Percentiles rank a stretch among this genome's conserved stretches.
Evolutionary conservation across 805 yeast genomes (phyloP).

Genomic region (Candida caryicola): DNA sequence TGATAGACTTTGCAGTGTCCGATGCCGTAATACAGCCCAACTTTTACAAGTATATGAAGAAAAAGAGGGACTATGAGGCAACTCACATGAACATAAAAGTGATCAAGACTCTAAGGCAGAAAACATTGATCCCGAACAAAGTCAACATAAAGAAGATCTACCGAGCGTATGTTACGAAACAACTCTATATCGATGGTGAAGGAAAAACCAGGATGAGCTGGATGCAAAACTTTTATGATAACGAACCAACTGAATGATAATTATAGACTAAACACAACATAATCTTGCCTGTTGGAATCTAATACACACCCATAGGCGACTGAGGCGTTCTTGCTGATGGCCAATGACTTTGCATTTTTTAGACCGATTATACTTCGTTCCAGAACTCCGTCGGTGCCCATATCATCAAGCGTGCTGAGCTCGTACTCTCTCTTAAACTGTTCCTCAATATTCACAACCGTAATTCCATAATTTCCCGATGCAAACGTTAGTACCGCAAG

Average conservation of each 20-base stretch:
- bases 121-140: constrained; percentile 28
- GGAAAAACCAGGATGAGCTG: constrained; percentile 21
- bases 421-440: constrained; percentile 2
- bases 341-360: constrained; percentile 28
- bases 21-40: constrained; percentile 15
- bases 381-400: neutral
- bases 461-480: constrained; percentile 2
- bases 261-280: constrained; percentile 31
- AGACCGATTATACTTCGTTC: constrained; percentile 8
- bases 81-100: constrained; percentile 15
- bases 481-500: constrained; percentile 6
- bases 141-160: constrained; percentile 26
- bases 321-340: constrained; percentile 24
- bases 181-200: constrained; percentile 23
- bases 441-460: constrained; percentile 1
- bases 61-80: constrained; percentile 18
- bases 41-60: constrained; percentile 27
- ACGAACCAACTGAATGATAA: constrained; percentile 6
- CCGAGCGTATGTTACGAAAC: constrained; percentile 27
- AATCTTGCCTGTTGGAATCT: constrained; percentile 39
- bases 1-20: constrained; percentile 16
- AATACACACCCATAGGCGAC: constrained; percentile 38
- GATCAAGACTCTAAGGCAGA: constrained; percentile 19
- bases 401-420: neutral
- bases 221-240: constrained; percentile 25